Base-by-base conservation (phyloP, 768 basidiomycete genomes). In the Dioszegia aurantiaca region DNA sequence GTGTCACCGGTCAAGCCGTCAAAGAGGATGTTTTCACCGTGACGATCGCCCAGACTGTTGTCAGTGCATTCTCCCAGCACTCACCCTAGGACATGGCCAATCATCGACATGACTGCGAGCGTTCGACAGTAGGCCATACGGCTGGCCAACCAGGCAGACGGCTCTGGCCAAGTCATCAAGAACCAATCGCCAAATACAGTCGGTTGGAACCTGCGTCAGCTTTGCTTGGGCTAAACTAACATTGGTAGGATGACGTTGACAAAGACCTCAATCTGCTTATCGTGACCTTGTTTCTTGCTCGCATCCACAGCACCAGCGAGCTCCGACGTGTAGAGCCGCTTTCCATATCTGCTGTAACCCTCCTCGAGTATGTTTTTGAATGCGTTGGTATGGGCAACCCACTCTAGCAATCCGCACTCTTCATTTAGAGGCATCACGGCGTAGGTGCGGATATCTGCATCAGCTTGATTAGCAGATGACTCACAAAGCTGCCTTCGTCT, bases 181-280 rank as follows among this genome's bases (percentile, higher is more conserved):
- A 99, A 98, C 95, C 95, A 99, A 64, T 95, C 89, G 64, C 94
- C 89, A 72, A 99, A 91, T 12, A 98, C 85, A 0, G 92, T 88
- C 0, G 86, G 86, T 65, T 81, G 87, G 31, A 61, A 75, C 26
- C 63, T 71, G 40, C 8, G 19, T 17, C 51, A 37, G 21, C 39
- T 27, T 2, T 4, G 40, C 21, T 14, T 43, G 21, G 56, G 27
- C 30, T 26, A 12, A 14, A 76, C 84, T 58, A 68, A 88, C 89
- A 75, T 44, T 1, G 83, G 77, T 2, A 91, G 76, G 31, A 93
- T 75, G 55, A 84, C 81, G 5, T 73, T 72, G 33, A 64, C 64
- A 62, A 79, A 79, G 6, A 67, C 68, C 31, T 70, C 62, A 31
- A 64, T 74, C 12, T 65, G 69, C 28, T 66, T 67, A 14, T 43